Base-by-base conservation (phyloP, 305 asterid genomes). In the Rubia peregrina region DNA sequence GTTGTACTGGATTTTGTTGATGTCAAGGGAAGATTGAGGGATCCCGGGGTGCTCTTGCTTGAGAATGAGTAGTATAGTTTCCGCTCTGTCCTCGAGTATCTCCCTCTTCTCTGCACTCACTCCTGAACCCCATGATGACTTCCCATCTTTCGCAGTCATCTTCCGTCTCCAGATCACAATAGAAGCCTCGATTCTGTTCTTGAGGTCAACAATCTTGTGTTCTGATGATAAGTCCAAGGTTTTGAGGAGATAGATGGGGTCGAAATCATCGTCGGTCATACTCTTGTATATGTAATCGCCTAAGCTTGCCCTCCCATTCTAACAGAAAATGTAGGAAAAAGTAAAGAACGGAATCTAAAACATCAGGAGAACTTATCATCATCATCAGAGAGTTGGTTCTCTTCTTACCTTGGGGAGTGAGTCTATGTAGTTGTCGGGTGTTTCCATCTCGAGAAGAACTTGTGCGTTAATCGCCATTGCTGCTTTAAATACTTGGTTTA, bases 391-490 rank as follows among this genome's bases (percentile, higher is more conserved):
- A 69, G 55, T 33, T 21, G 6, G 56, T 16, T 36, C 38, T 40
- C 0, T 14, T 11, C n/a, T 40, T 84, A 93, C 99, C 99, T 91
- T 94, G 2, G 99, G 97, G 21, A 94, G 92, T 59, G 90, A 78
- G 24, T 94, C 99, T 30, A 88, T 79, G 72, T 94, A 94, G 80
- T 81, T 85, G 67, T 91, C 96, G 3, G 99, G 97, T 68, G 89
- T 82, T 61, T 80, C 89, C 89, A 91, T 94, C 80, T 89, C 96
- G 2, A 88, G 44, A 55, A 91, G 79, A 72, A 91, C 91, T 62
- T 85, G 91, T 10, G 96, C 88, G 68, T 91, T 94, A 63, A 89
- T 91, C 0, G 96, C 95, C 98, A 89, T 88, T 68, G 99, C 96
- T 12, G 98, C 99, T 84, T 94, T 94, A n/a, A 84, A 86, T 9